Conservation (phyloP, 2,329 filamentous ascomycete genomes). For the Fusarium metavorans region DNA sequence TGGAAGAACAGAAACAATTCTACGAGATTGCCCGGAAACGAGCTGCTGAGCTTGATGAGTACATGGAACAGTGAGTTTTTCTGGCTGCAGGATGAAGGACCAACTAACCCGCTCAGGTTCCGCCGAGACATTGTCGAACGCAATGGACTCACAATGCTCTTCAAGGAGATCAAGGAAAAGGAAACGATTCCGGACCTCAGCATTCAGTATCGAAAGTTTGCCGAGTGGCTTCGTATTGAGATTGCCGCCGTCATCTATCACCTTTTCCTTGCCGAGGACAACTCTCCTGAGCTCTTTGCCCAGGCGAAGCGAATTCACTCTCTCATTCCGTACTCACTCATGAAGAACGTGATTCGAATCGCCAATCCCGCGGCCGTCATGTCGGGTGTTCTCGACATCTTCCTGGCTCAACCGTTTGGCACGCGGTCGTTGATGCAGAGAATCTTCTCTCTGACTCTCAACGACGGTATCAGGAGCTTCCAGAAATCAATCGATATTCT, state of each 20-base stretch:
- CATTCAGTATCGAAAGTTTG: constrained; percentile 97
- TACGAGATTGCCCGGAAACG: constrained; percentile 94
- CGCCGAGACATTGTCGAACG: constrained; percentile 74
- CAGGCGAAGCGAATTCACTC: constrained; percentile 96
- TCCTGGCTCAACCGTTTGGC: constrained; percentile 94
- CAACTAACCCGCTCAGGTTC: constrained; percentile 59
- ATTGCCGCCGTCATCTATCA: constrained; percentile 97
- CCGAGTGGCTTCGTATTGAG: constrained; percentile 97
- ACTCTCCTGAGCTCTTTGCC: constrained; percentile 94
- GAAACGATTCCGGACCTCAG: constrained; percentile 87
- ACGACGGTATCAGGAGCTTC: constrained; percentile 88
- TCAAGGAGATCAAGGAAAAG: constrained; percentile 93
- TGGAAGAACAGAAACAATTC: constrained; percentile 93
- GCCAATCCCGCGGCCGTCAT: constrained; percentile 97
- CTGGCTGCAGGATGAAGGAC: neutral
- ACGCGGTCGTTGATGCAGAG: constrained; percentile 90
- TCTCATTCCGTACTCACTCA: constrained; percentile 88
- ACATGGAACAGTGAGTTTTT: constrained; percentile 86
- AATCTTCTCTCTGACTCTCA: constrained; percentile 91
- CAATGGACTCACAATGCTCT: constrained; percentile 91
- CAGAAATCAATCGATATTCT: constrained; percentile 89
- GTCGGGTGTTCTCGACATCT: constrained; percentile 94
- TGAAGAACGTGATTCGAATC: constrained; percentile 97
- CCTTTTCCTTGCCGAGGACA: constrained; percentile 96
- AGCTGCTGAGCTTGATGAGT: constrained; percentile 92